Evolutionary conservation across 495 filamentous ascomycete species (phyloP).

Genomic region (Aspergillus leporis): DNA sequence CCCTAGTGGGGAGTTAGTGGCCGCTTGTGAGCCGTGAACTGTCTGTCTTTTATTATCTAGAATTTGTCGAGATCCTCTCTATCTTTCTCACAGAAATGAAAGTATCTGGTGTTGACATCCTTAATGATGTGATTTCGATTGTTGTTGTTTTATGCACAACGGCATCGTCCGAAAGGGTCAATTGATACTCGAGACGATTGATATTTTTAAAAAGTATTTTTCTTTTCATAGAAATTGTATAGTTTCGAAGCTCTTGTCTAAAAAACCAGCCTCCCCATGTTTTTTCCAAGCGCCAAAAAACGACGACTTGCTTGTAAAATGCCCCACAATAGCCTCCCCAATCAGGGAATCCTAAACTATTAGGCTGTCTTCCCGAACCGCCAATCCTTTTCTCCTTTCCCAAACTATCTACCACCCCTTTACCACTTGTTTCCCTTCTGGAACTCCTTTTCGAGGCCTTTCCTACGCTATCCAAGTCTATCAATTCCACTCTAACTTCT

Average conservation of each 20-base stretch:
- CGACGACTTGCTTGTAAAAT: too few species aligned
- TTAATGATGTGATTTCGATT: too few species aligned
- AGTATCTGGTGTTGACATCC: too few species aligned
- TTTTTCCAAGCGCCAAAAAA: too few species aligned
- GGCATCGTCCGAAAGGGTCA: too few species aligned
- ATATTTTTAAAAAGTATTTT: too few species aligned
- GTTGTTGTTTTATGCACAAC: too few species aligned
- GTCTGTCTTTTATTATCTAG: conserved; percentile 3
- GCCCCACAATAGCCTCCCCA: background rate
- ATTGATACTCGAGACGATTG: too few species aligned
- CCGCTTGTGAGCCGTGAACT: conserved; percentile 8
- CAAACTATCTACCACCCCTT: background rate
- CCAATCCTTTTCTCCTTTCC: conserved; percentile 5
- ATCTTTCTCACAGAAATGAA: too few species aligned
- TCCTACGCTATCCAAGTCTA: background rate
- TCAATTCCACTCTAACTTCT: background rate
- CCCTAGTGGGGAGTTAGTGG: conserved; percentile 3
- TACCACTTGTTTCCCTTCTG: background rate
- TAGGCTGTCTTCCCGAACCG: background rate
- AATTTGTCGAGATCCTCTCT: background rate
- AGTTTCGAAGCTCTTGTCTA: too few species aligned
- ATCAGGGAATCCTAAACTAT: conserved; percentile 3
- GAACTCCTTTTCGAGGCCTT: background rate
- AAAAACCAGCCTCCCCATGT: too few species aligned
- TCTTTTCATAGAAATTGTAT: too few species aligned